Percentiles rank a stretch among this genome's conserved stretches.
Evolutionary conservation across 345 rosid species (phyloP).

Genomic region (Salix purpurea): DNA sequence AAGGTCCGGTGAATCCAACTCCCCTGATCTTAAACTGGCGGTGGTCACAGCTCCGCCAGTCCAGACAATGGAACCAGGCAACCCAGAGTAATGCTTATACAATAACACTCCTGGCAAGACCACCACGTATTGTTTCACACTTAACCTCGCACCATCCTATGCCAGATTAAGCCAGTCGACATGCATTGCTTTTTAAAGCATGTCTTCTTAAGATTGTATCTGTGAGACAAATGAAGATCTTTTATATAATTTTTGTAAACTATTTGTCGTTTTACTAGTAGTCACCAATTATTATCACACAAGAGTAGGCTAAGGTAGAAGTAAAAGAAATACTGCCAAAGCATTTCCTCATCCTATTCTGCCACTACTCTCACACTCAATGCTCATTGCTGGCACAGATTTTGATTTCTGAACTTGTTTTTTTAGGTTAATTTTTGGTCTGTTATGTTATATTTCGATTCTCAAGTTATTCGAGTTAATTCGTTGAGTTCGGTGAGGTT

Average conservation of each 20-base stretch:
- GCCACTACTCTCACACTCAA: no score
- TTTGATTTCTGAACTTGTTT: no score
- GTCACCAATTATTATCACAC: no score
- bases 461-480: no score
- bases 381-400: no score
- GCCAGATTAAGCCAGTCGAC: background rate
- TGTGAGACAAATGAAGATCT: background rate
- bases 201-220: background rate
- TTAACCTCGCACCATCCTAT: background rate
- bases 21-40: constrained; percentile 38
- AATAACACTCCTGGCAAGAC: background rate
- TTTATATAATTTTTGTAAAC: background rate
- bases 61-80: constrained; percentile 59
- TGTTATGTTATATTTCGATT: no score
- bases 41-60: constrained; percentile 51
- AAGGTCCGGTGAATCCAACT: constrained; percentile 34
- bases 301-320: background rate
- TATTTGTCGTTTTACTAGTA: background rate
- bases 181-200: background rate
- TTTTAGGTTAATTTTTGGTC: no score
- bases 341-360: no score
- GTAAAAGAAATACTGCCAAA: background rate
- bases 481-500: no score
- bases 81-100: background rate
- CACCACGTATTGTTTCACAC: background rate